Evolutionary conservation across 495 filamentous ascomycete species (phyloP).

Genomic region (Podospora anserina): DNA sequence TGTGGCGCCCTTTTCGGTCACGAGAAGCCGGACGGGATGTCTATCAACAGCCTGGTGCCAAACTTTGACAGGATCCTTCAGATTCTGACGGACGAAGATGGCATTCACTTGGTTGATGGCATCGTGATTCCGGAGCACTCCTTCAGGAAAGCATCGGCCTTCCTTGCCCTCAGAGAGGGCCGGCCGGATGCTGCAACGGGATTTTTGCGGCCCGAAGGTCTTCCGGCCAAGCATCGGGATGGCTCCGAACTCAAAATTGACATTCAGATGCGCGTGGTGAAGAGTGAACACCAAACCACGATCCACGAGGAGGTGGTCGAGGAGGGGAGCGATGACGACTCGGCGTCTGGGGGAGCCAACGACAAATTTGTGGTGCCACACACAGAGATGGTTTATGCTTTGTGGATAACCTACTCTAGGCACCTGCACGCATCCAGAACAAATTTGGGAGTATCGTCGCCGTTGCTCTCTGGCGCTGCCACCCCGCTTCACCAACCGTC

Average conservation of each 20-base stretch:
- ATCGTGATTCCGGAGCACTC: conserved; percentile 95
- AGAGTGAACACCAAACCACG: conserved; percentile 63
- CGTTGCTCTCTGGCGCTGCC: conserved; percentile 55
- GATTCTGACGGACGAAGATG: conserved; percentile 81
- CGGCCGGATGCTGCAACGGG: conserved; percentile 69
- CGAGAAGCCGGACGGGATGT: conserved; percentile 72
- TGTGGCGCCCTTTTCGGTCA: conserved; percentile 88
- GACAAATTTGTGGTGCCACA: conserved; percentile 34
- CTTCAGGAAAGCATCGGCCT: conserved; percentile 82
- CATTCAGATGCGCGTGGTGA: conserved; percentile 91
- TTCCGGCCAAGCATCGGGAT: conserved; percentile 83
- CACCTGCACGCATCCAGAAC: conserved; percentile 74
- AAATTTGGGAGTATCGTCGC: conserved; percentile 54
- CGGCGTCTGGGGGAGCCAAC: conserved; percentile 26
- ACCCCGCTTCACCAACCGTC: conserved; percentile 73
- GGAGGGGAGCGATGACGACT: conserved; percentile 53
- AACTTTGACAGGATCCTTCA: conserved; percentile 79
- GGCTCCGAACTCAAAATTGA: conserved; percentile 89
- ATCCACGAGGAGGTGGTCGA: conserved; percentile 42
- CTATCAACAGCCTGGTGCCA: conserved; percentile 77
- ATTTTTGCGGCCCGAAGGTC: conserved; percentile 75
- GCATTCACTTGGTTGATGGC: conserved; percentile 79
- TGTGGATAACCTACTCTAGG: conserved; percentile 96
- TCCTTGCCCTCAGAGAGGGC: conserved; percentile 77
- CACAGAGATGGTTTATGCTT: conserved; percentile 83